Conservation (phyloP, 768 basidiomycete genomes). For the Pisolithus tinctorius region DNA sequence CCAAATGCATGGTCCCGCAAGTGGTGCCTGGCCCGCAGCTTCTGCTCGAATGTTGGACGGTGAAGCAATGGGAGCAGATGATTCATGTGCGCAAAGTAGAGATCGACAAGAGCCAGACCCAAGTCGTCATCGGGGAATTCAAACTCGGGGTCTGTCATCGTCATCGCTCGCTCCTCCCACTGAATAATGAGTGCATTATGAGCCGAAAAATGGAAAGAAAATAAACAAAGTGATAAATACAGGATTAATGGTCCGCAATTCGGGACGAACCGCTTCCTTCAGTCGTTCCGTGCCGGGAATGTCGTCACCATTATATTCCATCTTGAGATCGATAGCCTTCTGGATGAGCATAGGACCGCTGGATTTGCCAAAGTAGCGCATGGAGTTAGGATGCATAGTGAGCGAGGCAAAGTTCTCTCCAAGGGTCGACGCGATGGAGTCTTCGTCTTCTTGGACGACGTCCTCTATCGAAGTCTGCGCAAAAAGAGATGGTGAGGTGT, state of each 20-base stretch:
- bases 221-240: conserved; percentile 15
- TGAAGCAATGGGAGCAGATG: conserved; percentile 65
- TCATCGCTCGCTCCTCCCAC: conserved; percentile 23
- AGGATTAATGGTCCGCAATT: conserved; percentile 19
- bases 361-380: conserved; percentile 35
- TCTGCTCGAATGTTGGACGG: conserved; percentile 55
- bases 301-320: conserved; percentile 42
- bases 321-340: conserved; percentile 51
- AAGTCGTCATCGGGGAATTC: conserved; percentile 49
- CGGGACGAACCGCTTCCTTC: conserved; percentile 8
- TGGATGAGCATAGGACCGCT: conserved; percentile 37
- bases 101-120: conserved; percentile 42
- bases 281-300: conserved; percentile 8
- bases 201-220: not conserved
- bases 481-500: conserved; percentile 6
- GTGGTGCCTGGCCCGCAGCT: conserved; percentile 44
- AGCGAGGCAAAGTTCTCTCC: not conserved
- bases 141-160: conserved; percentile 24
- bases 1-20: conserved; percentile 46
- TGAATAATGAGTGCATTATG: not conserved
- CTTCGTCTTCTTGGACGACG: conserved; percentile 23
- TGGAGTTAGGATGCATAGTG: conserved; percentile 1
- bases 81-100: conserved; percentile 60
- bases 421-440: conserved; percentile 11
- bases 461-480: conserved; percentile 11